Base-by-base conservation (phyloP, 106 monocot species). In the Apostasia shenzhenica region DNA sequence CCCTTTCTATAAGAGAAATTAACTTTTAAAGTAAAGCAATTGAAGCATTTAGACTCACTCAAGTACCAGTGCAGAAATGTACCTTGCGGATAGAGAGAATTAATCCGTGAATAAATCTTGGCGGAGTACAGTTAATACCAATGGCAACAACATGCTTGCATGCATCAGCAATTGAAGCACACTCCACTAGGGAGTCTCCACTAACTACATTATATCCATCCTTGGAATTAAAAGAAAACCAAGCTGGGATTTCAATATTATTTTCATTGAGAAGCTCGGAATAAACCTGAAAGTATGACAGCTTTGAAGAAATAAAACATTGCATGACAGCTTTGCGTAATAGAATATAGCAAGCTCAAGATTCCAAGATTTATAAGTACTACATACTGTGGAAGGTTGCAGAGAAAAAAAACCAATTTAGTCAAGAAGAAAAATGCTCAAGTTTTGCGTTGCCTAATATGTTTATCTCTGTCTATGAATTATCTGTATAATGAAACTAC, bases 61-160 rank as follows among this genome's bases (percentile, higher is more conserved):
- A 26, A 55, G 14, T 39, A n/a, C 57, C 58, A 48, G 8, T 57
- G 5, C 54, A 63, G 45, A 8, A 61, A 46, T 14, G 45, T 83
- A 99, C 97, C 89, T 90, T 92, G 47, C 57, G 63, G 47, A 90
- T 72, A 46, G 85, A 87, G 55, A 85, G 70, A 60, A 99, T 77
- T 66, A 99, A 73, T 7, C 69, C 80, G 61, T 92, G 89, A 55
- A 99, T 87, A 76, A 83, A 92, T 77, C 92, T 82, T 3, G 97
- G 97, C 73, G 97, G 97, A 8, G 97, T 99, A 63, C 97, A 99
- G 61, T 89, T 99, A 75, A 92, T 89, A 47, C 97, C 97, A 70
- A 99, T 73, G 5, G 92, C 86, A 48, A 84, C 83, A 44, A 92
- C 85, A 53, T 84, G 77, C 54, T 78, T 61, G 59, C 89, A 92